Base-by-base conservation (phyloP, 192 early-diverging fungal species). In the Funneliformis geosporum region DNA sequence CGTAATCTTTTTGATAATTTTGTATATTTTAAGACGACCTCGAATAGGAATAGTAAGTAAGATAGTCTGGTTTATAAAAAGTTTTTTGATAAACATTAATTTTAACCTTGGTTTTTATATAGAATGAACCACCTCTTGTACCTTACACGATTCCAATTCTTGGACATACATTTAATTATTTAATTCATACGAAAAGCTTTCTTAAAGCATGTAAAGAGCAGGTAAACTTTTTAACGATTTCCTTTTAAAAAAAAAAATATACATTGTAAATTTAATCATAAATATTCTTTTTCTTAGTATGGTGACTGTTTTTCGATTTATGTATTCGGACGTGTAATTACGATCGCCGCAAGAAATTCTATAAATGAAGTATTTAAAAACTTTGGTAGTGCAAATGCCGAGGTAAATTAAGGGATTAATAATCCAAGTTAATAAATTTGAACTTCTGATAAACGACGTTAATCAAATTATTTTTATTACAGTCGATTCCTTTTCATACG, bases 81-180 rank as follows among this genome's bases (percentile, higher is more conserved):
- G 0, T 33, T 2, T 33, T 33, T 33, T 33, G 2, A 33, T 33
- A 33, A 0, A 33, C 33, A 33, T 33, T 33, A 33, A 33, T 2
- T 33, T 33, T 33, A 2, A 33, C 33, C 33, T 33, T 33, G 2
- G n/a, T 2, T 33, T 1, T 72, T 72, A 7, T 2, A 69, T 59
- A 75, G 73, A 75, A 75, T 33, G 73, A 75, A 14, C 73, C 73
- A 60, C 73, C 73, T 0, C 23, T 75, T 23, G 73, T 75, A 4
- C 28, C 47, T 60, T 75, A 75, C 9, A 23, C n/a, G 23, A 38
- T 60, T 59, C 73, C 73, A 60, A 42, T 75, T 59, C 12, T 75
- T 18, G 73, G 73, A 60, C 73, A 75, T 75, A 60, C 73, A 38
- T 60, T 1, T 47, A 25, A 55, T 60, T 60, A 55, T 60, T 60